Evolutionary conservation across 495 filamentous ascomycete species (phyloP).

Genomic region (Aspergillus panamensis): DNA sequence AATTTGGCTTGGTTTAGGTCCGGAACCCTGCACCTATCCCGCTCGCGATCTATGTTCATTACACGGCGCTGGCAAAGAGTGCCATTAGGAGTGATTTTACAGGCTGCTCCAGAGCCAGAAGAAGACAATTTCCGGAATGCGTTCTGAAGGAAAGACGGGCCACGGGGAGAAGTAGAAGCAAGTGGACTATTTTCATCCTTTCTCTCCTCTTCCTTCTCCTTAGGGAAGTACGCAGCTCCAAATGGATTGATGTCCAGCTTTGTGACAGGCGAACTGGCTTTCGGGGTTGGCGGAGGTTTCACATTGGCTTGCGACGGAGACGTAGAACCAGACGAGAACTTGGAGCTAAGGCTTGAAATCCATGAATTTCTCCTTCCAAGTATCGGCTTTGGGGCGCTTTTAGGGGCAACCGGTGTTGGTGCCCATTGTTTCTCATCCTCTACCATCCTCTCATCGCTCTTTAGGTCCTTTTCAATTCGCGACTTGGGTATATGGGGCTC

Average conservation of each 20-base stretch:
- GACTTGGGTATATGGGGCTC: slow-evolving; percentile 15
- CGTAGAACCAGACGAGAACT: slow-evolving; percentile 72
- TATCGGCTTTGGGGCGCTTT: slow-evolving; percentile 39
- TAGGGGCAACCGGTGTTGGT: slow-evolving; percentile 26
- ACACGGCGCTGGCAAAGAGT: slow-evolving; percentile 67
- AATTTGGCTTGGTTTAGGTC: slow-evolving; percentile 80
- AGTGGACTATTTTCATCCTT: slow-evolving; percentile 56
- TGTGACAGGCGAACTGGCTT: slow-evolving; percentile 39
- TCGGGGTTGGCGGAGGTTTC: slow-evolving; percentile 42
- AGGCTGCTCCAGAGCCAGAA: slow-evolving; percentile 52
- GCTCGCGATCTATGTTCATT: slow-evolving; percentile 77
- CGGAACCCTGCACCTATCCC: slow-evolving; percentile 73
- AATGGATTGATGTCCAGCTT: slow-evolving; percentile 47
- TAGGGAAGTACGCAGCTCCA: slow-evolving; percentile 52
- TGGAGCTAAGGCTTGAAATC: slow-evolving; percentile 89
- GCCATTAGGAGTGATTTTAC: slow-evolving; percentile 50
- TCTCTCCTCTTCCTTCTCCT: slow-evolving; percentile 54
- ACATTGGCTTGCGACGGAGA: slow-evolving; percentile 44
- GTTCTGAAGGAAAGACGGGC: slow-evolving; percentile 73
- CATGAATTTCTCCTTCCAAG: slow-evolving; percentile 70
- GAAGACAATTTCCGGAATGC: slow-evolving; percentile 80
- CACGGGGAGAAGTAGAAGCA: slow-evolving; percentile 62
- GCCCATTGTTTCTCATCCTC: slow-evolving; percentile 25
- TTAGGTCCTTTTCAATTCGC: slow-evolving; percentile 24
- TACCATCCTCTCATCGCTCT: slow-evolving; percentile 16